Base-by-base conservation (phyloP, 352 stramenopile species). In the Globisporangium perplexum region DNA sequence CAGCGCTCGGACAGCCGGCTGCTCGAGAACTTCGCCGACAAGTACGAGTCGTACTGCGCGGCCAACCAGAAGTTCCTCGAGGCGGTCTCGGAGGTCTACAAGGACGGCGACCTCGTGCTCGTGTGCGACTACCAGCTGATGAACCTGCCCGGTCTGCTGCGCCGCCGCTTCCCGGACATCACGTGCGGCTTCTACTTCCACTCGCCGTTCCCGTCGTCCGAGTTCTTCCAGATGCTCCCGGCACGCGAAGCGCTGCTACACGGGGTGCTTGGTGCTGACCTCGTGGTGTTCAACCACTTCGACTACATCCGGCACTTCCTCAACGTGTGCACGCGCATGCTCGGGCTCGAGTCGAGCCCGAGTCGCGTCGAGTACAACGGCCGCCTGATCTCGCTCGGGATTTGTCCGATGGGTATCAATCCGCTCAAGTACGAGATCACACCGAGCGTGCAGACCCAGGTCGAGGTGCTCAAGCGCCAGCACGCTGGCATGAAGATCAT, bases 111-210 rank as follows among this genome's bases (percentile, higher is more conserved):
- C 54, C 62, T 94, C 10, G 80, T 96, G 36, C 83, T 91, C 26
- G 84, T 96, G 36, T 89, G 86, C 53, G 88, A 95, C 71, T 96
- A 96, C 66, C 83, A 96, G 45, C 69, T 96, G 22, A 96, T 96
- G 85, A 72, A 74, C 31, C 53, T 96, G 8, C 88, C 88, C 0
- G 76, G 74, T 2, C 49, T 95, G 38, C 63, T 96, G 17, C 79
- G 83, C 31, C 68, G 79, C 17, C 80, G 83, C 18, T 90, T 91
- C 51, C 79, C 84, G 1, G 70, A 92, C 11, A 77, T 86, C 45
- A 85, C 78, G 17, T 91, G 87, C 47, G 86, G 76, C 24, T 96
- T 93, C 53, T 96, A 92, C 68, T 88, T 96, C 47, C 88, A 96
- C 63, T 91, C 74, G 41, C 88, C 88, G 22, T 96, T 96, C 50